Conservation (phyloP, 768 basidiomycete species). For the Saitozyma podzolica region DNA sequence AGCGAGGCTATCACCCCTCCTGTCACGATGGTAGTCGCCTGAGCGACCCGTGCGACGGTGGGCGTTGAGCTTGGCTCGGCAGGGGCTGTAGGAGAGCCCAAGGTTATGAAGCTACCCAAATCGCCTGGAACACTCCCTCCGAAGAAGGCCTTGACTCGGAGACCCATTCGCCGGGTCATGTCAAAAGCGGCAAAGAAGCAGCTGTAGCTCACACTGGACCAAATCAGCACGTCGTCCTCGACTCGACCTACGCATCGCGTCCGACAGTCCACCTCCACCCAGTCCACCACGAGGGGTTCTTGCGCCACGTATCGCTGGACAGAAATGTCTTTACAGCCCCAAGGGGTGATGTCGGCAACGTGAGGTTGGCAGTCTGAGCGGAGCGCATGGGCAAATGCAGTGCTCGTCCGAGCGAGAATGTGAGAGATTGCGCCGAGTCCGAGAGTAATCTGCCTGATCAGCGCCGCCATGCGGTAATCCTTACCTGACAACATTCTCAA, state of each 20-base stretch:
- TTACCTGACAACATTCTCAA: constrained; percentile 50
- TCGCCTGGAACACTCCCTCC: constrained; percentile 22
- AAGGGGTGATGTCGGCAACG: constrained; percentile 23
- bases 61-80: constrained; percentile 12
- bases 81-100: background rate
- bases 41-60: constrained; percentile 45
- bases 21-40: constrained; percentile 45
- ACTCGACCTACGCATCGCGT: constrained; percentile 39
- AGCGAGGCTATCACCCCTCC: constrained; percentile 46
- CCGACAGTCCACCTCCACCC: constrained; percentile 47
- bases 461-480: background rate
- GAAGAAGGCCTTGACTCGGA: constrained; percentile 45
- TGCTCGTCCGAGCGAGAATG: constrained; percentile 17
- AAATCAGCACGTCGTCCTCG: constrained; percentile 3
- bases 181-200: constrained; percentile 51
- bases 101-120: constrained; percentile 29
- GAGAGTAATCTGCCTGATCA: constrained; percentile 23
- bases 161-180: constrained; percentile 38
- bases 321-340: constrained; percentile 34
- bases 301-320: constrained; percentile 36
- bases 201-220: constrained; percentile 37
- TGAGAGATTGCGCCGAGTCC: constrained; percentile 34
- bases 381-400: constrained; percentile 24
- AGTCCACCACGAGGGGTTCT: constrained; percentile 44
- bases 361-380: constrained; percentile 3